Base-by-base conservation (phyloP, 2,329 filamentous ascomycete genomes). In the Spiromastix sp. region DNA sequence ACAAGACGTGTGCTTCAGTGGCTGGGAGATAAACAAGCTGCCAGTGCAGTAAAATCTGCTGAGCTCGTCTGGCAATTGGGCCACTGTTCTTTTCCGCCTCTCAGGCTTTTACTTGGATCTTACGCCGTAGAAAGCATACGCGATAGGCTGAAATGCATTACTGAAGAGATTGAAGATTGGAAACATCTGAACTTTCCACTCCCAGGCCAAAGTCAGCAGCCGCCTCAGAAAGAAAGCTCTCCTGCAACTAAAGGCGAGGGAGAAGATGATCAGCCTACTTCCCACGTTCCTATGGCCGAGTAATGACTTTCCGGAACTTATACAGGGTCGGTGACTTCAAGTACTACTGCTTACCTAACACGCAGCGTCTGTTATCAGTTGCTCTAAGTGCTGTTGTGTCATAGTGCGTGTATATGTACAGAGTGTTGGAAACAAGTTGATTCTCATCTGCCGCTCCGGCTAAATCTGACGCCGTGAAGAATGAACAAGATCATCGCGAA, bases 51-150 rank as follows among this genome's bases (percentile, higher is more conserved):
- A 36, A 94, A 93, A 60, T 89, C 86, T 41, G 86, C 86, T 2
- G 86, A 96, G 64, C 64, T 96, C 38, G 80, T 94, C 5, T 96
- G 91, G 91, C 79, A 95, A 65, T 64, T 96, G 28, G 91, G 81
- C 0, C 91, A 96, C 65, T 96, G 89, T 62, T 81, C 78, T n/a
- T 95, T 86, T 55, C 91, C 91, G 32, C 91, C 91, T 0, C 57
- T 96, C 44, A 67, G 91, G 21, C 61, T 98, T 39, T 65, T 95
- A n/a, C 61, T 96, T 16, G 91, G 91, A 0, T 93, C 79, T 45
- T 96, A 93, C 62, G 89, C 91, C 1, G 89, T 96, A 24, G 89
- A 98, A 58, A 95, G 87, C 56, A 93, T 96, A 33, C 70, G 91
- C 11, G 91, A 98, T 61, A 72, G 89, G 13, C 61, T 96, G 51